These are phyloP conservation scores for Hypoxylon sp. DNA, from an alignment of 2,329 filamentous ascomycete genomes.

Conservation along the genomic window DNA sequence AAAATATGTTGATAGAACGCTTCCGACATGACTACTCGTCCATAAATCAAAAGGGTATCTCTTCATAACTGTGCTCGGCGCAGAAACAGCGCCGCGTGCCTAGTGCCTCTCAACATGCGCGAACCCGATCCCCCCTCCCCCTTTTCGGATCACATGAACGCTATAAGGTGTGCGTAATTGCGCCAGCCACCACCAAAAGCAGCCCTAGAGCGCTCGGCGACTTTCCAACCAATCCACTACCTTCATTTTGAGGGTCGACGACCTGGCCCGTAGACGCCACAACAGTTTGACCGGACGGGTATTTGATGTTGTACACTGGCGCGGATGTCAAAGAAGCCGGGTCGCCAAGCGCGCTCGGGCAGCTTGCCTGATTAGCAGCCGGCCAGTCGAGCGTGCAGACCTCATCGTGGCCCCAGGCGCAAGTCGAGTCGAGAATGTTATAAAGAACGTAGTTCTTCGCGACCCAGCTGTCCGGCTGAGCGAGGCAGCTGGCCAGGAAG, in stretches of 20 bases:
- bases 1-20: slow-evolving; percentile 7
- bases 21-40: slow-evolving; percentile 2
- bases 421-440: slow-evolving; percentile 66
- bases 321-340: slow-evolving; percentile 50
- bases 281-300: slow-evolving; percentile 61
- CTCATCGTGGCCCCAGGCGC: slow-evolving; percentile 65
- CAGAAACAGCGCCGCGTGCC: not conserved
- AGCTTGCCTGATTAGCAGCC: slow-evolving; percentile 64
- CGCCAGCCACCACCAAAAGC: slow-evolving; percentile 18
- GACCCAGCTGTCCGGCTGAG: slow-evolving; percentile 61
- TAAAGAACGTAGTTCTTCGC: slow-evolving; percentile 65
- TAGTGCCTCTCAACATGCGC: not conserved
- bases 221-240: slow-evolving; percentile 6
- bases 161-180: slow-evolving; percentile 8
- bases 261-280: slow-evolving; percentile 52
- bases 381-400: slow-evolving; percentile 62
- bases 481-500: slow-evolving; percentile 62
- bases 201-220: slow-evolving; percentile 15
- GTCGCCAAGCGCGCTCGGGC: slow-evolving; percentile 60
- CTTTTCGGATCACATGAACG: slow-evolving; percentile 3
- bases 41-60: slow-evolving; percentile 38
- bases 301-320: slow-evolving; percentile 65
- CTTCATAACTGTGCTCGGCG: slow-evolving; percentile 25
- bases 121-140: slow-evolving; percentile 8
- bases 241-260: slow-evolving; percentile 38